Percentiles rank a stretch among this genome's conserved stretches.
Conservation (phyloP, 2,329 filamentous ascomycete species). For the Alternaria novae-zelandiae region DNA sequence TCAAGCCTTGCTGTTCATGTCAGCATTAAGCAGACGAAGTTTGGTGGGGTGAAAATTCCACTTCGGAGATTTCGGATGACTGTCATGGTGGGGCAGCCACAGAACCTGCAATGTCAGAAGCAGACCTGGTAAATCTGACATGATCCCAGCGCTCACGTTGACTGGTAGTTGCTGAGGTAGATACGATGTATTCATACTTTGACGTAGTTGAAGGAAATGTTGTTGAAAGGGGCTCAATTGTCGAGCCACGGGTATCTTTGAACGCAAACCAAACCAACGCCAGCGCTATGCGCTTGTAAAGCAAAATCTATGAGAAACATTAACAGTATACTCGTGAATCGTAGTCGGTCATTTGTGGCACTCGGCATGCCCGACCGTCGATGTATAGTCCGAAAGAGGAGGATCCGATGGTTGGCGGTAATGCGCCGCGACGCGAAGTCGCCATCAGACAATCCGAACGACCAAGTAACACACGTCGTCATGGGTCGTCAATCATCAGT, state of each 20-base stretch:
- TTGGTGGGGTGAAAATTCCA: slow-evolving; percentile 2
- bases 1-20: background rate
- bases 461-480: rapidly evolving
- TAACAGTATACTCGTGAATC: background rate
- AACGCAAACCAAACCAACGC: slow-evolving; percentile 1
- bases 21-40: background rate
- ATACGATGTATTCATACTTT: background rate
- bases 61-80: background rate
- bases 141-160: background rate
- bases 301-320: background rate
- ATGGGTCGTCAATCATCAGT: background rate
- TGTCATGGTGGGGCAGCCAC: background rate
- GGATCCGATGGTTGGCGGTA: background rate
- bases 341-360: background rate
- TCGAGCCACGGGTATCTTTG: slow-evolving; percentile 7
- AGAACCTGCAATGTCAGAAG: background rate
- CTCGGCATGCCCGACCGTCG: background rate
- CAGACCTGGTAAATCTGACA: background rate
- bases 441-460: background rate
- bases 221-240: background rate
- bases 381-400: background rate
- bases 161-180: background rate
- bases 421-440: background rate
- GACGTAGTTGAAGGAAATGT: background rate
- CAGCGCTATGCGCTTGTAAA: background rate